Base-by-base conservation (phyloP, 768 basidiomycete species). In the Phaffia australis region DNA sequence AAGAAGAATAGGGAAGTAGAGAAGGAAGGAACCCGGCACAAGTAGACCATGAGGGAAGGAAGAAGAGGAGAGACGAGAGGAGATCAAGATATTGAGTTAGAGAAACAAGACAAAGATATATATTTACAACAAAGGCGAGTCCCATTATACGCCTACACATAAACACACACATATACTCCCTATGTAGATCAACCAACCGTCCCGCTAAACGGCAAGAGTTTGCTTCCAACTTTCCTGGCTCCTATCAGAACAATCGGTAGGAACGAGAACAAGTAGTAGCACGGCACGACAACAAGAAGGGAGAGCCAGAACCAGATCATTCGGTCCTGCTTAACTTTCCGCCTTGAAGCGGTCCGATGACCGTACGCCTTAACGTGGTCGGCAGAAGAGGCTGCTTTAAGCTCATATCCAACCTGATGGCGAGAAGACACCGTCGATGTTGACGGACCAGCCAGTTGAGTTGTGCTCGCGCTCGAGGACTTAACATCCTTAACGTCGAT, bases 261-360 rank as follows among this genome's bases (percentile, higher is more conserved):
- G 30, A 59, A 59, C 35, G 58, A 52, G 64, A 65, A 25, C 51
- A 59, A 51, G 49, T 50, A 59, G 64, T 58, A 65, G 29, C 42
- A n/a, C n/a, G 57, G 56, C 25, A 65, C 56, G 50, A 56, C 35
- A n/a, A 57, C 56, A 23, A 65, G 57, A 21, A 65, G 50, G 30
- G 64, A 59, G 4, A 51, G 49, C 60, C 60, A 61, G 60, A 61
- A 61, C 21, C 49, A 61, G 19, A 60, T 49, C 60, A 61, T 61
- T 30, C 60, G 60, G 18, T 61, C 60, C 48, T 61, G 60, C 48
- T 61, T 61, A 27, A 61, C 60, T 27, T 61, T 61, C 3, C 48
- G 25, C 16, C 60, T 48, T 25, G 49, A 50, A n/a, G 52, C 60
- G 27, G 60, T 51, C 21, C 49, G 49, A 32, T 61, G 60, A 15